Evolutionary conservation across 179 eudicot species (phyloP), one percentile per base, ranked within the genome.

Genomic region (Spergularia azorica): DNA sequence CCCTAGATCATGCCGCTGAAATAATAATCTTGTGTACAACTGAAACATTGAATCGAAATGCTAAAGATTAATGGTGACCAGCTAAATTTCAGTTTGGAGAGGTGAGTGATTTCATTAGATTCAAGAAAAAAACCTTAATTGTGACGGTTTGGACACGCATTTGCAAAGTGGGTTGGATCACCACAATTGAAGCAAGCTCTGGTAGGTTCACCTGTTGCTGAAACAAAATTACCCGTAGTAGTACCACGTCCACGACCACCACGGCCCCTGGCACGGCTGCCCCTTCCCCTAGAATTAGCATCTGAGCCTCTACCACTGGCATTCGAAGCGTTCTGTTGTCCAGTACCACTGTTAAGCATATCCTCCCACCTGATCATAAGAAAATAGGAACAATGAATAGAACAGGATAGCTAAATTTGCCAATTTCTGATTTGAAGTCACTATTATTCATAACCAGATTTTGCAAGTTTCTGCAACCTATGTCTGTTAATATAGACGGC

Each of bases 91-190:
- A n/a, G n/a, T n/a, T n/a, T n/a, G n/a, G 2, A 26, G 32, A 26
- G 32, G 32, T 0, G 32, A 26, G 32, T 43, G 2, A 43, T 43
- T 6, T 43, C 6, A 6, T 43, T 43, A 0, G 11, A 48, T 46
- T 46, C 55, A n/a, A 48, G 5, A 46, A 56, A 39, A 58, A 43
- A 17, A 61, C 20, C 17, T 73, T 83, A 86, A 80, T 85, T 79
- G 51, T 88, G 88, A 62, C 98, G 96, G 66, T 60, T 90, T 14
- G 99, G 99, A 79, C 99, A 96, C 64, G 79, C 92, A 79, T 94
- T 93, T 46, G 99, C 94, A 79, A 95, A 93, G 82, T 96, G 99
- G 9, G 96, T 82, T 15, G 99, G 96, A 83, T 96, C 98, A 51
- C 95, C 94, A 77, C 99, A 93, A 38, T 75, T 56, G 79, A 74